A percentile compares a stretch with the other conserved stretches of the same genome.
Evolutionary conservation across 2,329 filamentous ascomycete species (phyloP).

Genomic region (Colletotrichum orbiculare): DNA sequence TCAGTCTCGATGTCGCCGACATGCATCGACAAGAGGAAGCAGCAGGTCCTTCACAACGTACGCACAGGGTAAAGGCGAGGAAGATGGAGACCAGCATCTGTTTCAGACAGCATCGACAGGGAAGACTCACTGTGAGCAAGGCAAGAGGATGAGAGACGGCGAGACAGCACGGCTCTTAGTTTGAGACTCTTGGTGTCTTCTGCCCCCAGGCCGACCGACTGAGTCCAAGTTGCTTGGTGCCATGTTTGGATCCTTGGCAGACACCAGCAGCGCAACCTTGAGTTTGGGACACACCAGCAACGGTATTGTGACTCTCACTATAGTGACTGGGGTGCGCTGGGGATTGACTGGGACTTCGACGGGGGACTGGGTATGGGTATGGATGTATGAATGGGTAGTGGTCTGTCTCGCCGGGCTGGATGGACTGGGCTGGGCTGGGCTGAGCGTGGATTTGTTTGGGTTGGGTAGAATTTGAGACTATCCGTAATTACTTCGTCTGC

Average conservation of each 20-base stretch:
- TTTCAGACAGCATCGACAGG: slow-evolving; percentile 35
- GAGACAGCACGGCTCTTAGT: slow-evolving; percentile 23
- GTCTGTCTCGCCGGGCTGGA: not conserved
- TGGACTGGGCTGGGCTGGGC: not conserved
- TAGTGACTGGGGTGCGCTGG: not conserved
- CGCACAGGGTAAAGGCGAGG: slow-evolving; percentile 23
- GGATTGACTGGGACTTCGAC: not conserved
- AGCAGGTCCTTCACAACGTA: too few relatives aligned
- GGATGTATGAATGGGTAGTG: too few relatives aligned
- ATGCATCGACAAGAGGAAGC: not conserved
- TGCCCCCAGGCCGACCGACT: not conserved
- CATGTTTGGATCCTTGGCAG: slow-evolving; percentile 36
- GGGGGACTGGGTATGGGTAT: too few relatives aligned
- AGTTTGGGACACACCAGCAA: slow-evolving; percentile 1
- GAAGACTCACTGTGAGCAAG: slow-evolving; percentile 9
- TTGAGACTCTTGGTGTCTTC: slow-evolving; percentile 15
- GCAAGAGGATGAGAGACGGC: slow-evolving; percentile 15
- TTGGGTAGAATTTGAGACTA: slow-evolving; percentile 3
- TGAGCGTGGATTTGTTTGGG: not conserved
- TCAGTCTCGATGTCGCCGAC: too few relatives aligned
- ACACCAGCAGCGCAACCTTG: slow-evolving; percentile 16
- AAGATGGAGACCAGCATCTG: slow-evolving; percentile 26
- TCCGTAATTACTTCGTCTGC: not conserved
- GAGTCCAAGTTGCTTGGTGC: slow-evolving; percentile 14
- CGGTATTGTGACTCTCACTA: not conserved